Evolutionary conservation across 1,284 basidiomycete species (phyloP).

Genomic region (Naganishia liquefaciens): DNA sequence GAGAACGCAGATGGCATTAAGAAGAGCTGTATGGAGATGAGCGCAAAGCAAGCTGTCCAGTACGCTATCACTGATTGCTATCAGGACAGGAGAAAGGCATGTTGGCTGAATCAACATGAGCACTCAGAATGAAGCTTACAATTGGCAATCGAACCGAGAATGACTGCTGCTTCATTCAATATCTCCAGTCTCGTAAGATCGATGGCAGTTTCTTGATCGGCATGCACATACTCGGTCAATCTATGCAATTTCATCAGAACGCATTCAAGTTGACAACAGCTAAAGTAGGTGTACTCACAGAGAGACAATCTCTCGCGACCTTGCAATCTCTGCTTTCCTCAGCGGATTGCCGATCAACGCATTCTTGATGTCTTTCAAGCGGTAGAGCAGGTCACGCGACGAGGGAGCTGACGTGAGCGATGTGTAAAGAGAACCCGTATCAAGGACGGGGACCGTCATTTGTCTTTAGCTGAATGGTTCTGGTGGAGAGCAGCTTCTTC

Average conservation of each 20-base stretch:
- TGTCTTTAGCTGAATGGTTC: neutral
- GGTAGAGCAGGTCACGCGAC: conserved; percentile 32
- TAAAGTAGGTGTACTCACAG: conserved; percentile 38
- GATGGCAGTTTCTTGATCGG: conserved; percentile 5
- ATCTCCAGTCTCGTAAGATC: conserved; percentile 35
- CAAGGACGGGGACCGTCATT: conserved; percentile 20
- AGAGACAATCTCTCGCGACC: conserved; percentile 41
- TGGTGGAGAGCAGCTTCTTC: neutral
- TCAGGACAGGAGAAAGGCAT: neutral
- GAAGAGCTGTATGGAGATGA: conserved; percentile 11
- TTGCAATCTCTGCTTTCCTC: conserved; percentile 51
- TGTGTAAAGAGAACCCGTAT: conserved; percentile 10
- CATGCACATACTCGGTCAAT: conserved; percentile 13
- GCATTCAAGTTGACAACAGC: neutral
- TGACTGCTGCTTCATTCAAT: conserved; percentile 49
- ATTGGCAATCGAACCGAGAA: conserved; percentile 51
- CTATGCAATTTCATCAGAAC: neutral
- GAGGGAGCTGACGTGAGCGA: conserved; percentile 18
- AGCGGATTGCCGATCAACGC: conserved; percentile 52
- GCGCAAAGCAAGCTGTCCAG: conserved; percentile 14
- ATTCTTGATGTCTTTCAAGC: conserved; percentile 53
- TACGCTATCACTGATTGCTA: conserved; percentile 8
- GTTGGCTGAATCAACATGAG: neutral
- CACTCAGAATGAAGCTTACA: conserved; percentile 33
- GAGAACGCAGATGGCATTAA: conserved; percentile 9